Evolutionary conservation across 345 rosid genomes (phyloP).

Genomic region (Combretum micranthum): DNA sequence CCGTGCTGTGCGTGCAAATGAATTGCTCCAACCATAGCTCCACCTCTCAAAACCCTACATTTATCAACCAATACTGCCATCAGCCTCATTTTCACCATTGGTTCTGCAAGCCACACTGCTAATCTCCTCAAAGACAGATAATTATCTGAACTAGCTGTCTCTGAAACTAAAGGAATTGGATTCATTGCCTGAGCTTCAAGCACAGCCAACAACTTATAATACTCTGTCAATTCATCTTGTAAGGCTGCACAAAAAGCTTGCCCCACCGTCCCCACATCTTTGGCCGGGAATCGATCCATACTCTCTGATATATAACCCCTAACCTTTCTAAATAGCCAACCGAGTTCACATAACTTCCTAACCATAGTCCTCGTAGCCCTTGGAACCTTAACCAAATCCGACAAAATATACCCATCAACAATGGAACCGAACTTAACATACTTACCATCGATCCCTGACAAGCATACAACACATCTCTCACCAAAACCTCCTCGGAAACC

Average conservation of each 20-base stretch:
- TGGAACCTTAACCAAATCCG: constrained; percentile 56
- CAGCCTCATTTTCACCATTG: constrained; percentile 91
- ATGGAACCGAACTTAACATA: constrained; percentile 54
- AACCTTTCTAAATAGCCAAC: constrained; percentile 94
- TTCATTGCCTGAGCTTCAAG: constrained; percentile 85
- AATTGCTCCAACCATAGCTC: constrained; percentile 97
- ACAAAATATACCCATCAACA: constrained; percentile 63
- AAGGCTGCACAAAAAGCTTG: constrained; percentile 96
- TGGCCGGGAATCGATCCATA: constrained; percentile 73
- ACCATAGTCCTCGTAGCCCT: constrained; percentile 64
- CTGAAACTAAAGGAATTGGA: constrained; percentile 86
- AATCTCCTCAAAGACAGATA: constrained; percentile 85
- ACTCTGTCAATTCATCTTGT: constrained; percentile 84
- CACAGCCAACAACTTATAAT: constrained; percentile 83
- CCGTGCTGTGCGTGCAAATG: constrained; percentile 97
- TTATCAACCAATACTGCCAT: constrained; percentile 98
- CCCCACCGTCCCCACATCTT: constrained; percentile 84
- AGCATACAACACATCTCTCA: constrained; percentile 86
- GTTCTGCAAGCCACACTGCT: constrained; percentile 90
- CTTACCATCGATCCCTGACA: constrained; percentile 93
- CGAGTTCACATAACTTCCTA: constrained; percentile 84
- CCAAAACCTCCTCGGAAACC: constrained; percentile 79
- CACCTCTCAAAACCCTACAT: constrained; percentile 84
- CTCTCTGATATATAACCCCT: constrained; percentile 64
- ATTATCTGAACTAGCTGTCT: constrained; percentile 50